Percentiles rank a stretch among this genome's conserved stretches.
These are phyloP conservation scores for Lenzites betulinus DNA, from an alignment of 768 basidiomycete genomes.

Conservation along the genomic window DNA sequence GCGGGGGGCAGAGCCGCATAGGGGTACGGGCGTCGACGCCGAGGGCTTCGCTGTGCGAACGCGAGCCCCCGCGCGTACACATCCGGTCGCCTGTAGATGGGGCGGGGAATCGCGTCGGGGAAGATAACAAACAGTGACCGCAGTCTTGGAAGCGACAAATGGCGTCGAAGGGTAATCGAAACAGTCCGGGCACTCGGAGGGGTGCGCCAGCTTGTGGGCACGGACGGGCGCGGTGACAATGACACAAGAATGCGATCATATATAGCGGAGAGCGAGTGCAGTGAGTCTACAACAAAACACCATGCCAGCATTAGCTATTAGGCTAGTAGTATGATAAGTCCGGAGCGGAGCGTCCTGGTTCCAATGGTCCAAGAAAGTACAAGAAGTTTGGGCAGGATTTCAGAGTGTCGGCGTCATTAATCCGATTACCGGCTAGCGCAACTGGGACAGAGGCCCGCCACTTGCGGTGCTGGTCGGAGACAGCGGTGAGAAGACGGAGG, in stretches of 20 bases:
- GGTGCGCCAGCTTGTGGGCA: background rate
- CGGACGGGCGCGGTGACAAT: background rate
- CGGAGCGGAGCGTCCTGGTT: background rate
- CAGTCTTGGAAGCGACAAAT: no score
- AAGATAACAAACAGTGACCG: no score
- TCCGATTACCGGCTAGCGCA: conserved; percentile 4
- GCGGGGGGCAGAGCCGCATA: background rate
- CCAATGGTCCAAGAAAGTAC: background rate
- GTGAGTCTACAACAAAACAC: background rate
- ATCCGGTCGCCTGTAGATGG: no score
- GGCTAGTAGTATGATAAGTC: background rate
- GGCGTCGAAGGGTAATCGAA: no score
- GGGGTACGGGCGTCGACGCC: background rate
- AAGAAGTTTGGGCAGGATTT: background rate
- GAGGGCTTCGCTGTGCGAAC: background rate
- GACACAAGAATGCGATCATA: background rate
- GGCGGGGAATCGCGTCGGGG: no score
- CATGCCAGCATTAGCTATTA: background rate
- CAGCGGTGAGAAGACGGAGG: background rate
- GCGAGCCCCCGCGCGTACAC: no score
- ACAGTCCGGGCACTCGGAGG: no score
- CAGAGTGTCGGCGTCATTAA: background rate
- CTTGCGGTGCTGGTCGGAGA: conserved; percentile 14
- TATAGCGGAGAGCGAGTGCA: background rate
- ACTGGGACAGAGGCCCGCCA: conserved; percentile 12